Base-by-base conservation (phyloP, 306 rosid species). In the Ormosia emarginata region DNA sequence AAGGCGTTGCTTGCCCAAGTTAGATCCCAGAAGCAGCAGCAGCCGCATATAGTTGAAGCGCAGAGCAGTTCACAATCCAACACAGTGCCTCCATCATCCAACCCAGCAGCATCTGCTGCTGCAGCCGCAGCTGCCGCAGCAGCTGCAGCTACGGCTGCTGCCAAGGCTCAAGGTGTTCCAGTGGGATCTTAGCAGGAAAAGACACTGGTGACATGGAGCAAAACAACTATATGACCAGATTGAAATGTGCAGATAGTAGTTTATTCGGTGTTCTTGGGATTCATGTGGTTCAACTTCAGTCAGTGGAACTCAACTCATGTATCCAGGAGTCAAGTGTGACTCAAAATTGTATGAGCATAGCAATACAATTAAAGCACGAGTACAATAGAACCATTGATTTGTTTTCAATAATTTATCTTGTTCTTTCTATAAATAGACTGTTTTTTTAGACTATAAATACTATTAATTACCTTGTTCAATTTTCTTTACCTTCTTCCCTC, bases 71-170 rank as follows among this genome's bases (percentile, higher is more conserved):
- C 92, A 30, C 90, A 86, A 75, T 82, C 94, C 14, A 91, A 79
- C 4, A 84, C 86, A 0, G 86, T 83, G 49, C 89, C 92, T 6
- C 93, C 94, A 17, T 86, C 97, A 43, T 84, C 97, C 7, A 87
- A 64, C 64, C 84, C 93, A 0, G 93, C 97, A 1, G 90, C 92
- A 7, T 77, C 98, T 2, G 94, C 97, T 0, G 92, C 94, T 0
- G 90, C 95, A 0, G 92, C 91, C 0, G 91, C 94, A 0, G 92
- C 94, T 0, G 90, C 94, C 0, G 94, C 97, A 0, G 94, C 97
- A 0, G 91, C 95, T 0, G 88, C 96, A 0, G 93, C 97, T 34
- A 82, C 96, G 46, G 95, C 98, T 6, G 93, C 97, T 0, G 93
- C 94, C 71, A 88, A 89, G 83, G 69, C 91, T 5, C 82, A 90